Conservation (phyloP, 805 yeast genomes). For the Pichia manshurica region DNA sequence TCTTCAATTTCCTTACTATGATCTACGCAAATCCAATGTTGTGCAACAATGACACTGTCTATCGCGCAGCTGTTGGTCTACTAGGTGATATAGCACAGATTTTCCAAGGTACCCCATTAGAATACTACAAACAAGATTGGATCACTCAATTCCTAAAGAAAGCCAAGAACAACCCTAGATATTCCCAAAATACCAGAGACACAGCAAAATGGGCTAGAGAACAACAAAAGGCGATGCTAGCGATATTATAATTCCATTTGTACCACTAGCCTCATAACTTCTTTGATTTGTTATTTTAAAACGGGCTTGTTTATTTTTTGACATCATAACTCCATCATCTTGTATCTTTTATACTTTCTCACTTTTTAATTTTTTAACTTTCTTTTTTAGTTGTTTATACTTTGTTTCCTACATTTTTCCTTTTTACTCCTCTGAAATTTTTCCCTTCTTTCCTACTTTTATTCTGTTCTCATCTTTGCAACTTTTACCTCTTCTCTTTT, state of each 20-base stretch:
- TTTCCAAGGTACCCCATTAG: constrained; percentile 59
- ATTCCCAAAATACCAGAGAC: constrained; percentile 65
- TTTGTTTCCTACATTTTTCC: background rate
- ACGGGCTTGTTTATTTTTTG: background rate
- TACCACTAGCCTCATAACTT: too few species aligned
- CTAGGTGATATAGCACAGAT: constrained; percentile 90
- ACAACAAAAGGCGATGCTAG: constrained; percentile 47
- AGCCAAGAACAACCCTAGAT: constrained; percentile 59
- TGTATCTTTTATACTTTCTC: background rate
- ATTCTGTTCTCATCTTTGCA: too few species aligned
- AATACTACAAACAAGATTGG: constrained; percentile 69
- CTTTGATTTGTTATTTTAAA: too few species aligned
- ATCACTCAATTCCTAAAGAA: constrained; percentile 68
- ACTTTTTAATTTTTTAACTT: background rate
- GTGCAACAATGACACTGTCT: constrained; percentile 59
- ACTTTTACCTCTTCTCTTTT: too few species aligned
- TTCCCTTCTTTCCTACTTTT: too few species aligned
- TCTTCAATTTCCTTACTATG: constrained; percentile 61
- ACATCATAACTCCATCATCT: constrained; percentile 2
- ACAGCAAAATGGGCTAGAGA: constrained; percentile 98
- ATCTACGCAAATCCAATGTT: constrained; percentile 57
- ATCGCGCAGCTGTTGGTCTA: constrained; percentile 82
- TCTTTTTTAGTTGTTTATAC: background rate
- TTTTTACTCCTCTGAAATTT: constrained; percentile 12
- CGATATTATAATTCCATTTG: constrained; percentile 6